Evolutionary conservation across 2,329 filamentous ascomycete species (phyloP).

Genomic region (Aspergillus carbonarius): DNA sequence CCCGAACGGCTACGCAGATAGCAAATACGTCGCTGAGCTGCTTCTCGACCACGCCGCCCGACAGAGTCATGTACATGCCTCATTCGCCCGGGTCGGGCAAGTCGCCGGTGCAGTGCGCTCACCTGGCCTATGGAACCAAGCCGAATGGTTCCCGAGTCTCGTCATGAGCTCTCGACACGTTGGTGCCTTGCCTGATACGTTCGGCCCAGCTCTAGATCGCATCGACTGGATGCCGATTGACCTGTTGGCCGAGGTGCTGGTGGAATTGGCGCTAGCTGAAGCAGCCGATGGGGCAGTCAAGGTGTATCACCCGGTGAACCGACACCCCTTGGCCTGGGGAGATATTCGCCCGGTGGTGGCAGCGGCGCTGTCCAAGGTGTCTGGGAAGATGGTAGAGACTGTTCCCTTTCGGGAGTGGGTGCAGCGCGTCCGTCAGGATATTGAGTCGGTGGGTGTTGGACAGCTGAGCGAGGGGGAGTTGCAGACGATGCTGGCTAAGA

Average conservation of each 20-base stretch:
- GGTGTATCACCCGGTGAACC: conserved; percentile 22
- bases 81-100: conserved; percentile 28
- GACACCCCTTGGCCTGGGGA: conserved; percentile 13
- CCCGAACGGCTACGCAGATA: conserved; percentile 25
- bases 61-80: not conserved
- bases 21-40: conserved; percentile 29
- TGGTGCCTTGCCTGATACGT: not conserved
- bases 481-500: conserved; percentile 14
- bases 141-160: conserved; percentile 17
- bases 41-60: conserved; percentile 24
- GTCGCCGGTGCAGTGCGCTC: conserved; percentile 21
- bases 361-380: not conserved
- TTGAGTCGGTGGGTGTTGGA: conserved; percentile 16
- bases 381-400: not conserved
- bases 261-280: not conserved
- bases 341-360: conserved; percentile 6
- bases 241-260: conserved; percentile 31
- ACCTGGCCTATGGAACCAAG: conserved; percentile 6
- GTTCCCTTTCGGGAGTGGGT: conserved; percentile 19
- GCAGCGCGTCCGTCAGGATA: conserved; percentile 6
- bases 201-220: not conserved
- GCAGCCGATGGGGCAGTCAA: not conserved
- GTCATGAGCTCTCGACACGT: conserved; percentile 10
- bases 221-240: not conserved
- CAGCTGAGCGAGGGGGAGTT: conserved; percentile 7